phyloP scores from a whole-genome alignment of 169 alveolate genomes.

The Eimeria mitis region DNA sequence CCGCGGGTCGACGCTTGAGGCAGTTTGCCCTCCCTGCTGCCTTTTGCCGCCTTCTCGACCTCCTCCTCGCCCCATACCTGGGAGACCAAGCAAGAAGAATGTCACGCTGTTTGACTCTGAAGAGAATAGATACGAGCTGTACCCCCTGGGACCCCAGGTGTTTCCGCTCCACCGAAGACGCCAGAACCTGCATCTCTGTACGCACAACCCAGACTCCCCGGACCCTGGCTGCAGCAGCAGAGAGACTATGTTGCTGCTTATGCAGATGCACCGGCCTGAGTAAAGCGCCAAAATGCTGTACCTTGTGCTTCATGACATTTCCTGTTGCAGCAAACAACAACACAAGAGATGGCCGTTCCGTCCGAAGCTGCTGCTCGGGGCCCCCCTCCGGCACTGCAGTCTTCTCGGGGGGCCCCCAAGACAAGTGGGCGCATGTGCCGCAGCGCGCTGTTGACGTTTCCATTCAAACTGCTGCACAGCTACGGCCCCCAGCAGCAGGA shows the following conservation, averaged over 20 bases:
- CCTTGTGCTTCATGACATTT: neutral
- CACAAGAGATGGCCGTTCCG: neutral
- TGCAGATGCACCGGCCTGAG: too few relatives aligned
- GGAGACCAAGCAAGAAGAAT: neutral
- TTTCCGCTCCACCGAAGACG: conserved; percentile 39
- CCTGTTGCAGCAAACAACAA: neutral
- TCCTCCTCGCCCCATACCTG: neutral
- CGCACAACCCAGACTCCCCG: neutral
- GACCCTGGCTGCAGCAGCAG: too few relatives aligned
- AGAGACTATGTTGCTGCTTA: too few relatives aligned
- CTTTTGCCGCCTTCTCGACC: conserved; percentile 14
- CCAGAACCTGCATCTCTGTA: neutral
- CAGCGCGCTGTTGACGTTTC: neutral
- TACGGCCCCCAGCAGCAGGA: neutral
- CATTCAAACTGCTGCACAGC: neutral
- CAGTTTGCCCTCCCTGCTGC: conserved; percentile 23
- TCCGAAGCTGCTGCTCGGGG: conserved; percentile 15
- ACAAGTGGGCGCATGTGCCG: neutral
- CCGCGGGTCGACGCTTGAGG: neutral
- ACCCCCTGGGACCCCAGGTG: conserved; percentile 22
- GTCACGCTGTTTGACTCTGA: conserved; percentile 45
- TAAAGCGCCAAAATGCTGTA: neutral
- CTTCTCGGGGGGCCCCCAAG: neutral
- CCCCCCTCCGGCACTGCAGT: neutral
- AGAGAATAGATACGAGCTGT: conserved; percentile 28